These are phyloP conservation scores for Pichia heedii DNA, from an alignment of 805 yeast species.

Conservation along the genomic window DNA sequence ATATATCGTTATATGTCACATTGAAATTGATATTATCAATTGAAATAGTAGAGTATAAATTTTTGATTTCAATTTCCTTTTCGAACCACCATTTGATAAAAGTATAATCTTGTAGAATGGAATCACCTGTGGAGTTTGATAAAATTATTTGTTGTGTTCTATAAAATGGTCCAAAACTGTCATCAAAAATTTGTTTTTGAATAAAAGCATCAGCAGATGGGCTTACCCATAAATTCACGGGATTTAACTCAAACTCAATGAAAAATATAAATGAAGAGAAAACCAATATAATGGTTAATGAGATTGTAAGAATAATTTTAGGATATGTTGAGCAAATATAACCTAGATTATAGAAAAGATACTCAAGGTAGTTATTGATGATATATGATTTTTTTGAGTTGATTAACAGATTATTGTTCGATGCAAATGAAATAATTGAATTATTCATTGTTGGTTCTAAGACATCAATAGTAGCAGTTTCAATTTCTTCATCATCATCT, in stretches of 20 bases:
- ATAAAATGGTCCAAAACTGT: conserved; percentile 84
- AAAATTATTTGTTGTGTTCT: conserved; percentile 78
- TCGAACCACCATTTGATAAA: conserved; percentile 82
- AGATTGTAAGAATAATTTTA: conserved; percentile 35
- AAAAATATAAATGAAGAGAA: conserved; percentile 44
- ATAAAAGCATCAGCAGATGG: conserved; percentile 59
- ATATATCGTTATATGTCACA: conserved; percentile 50
- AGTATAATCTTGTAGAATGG: conserved; percentile 52
- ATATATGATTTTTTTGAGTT: conserved; percentile 32
- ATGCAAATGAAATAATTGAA: conserved; percentile 1
- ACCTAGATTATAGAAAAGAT: conserved; percentile 43
- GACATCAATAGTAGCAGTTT: conserved; percentile 1
- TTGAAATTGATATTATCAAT: conserved; percentile 8
- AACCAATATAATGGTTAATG: conserved; percentile 33
- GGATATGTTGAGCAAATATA: conserved; percentile 56
- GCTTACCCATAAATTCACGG: conserved; percentile 86
- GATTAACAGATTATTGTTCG: conserved; percentile 11
- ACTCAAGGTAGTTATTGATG: conserved; percentile 40
- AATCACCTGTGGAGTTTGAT: conserved; percentile 57
- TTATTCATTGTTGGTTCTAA: conserved; percentile 1
- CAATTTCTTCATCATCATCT: conserved; percentile 8
- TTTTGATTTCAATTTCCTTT: conserved; percentile 51
- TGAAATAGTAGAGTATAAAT: conserved; percentile 18
- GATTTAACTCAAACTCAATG: conserved; percentile 63
- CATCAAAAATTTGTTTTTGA: conserved; percentile 64